Evolutionary conservation across 73 alveolate genomes (phyloP).

Genomic region (Uronychia binucleata): DNA sequence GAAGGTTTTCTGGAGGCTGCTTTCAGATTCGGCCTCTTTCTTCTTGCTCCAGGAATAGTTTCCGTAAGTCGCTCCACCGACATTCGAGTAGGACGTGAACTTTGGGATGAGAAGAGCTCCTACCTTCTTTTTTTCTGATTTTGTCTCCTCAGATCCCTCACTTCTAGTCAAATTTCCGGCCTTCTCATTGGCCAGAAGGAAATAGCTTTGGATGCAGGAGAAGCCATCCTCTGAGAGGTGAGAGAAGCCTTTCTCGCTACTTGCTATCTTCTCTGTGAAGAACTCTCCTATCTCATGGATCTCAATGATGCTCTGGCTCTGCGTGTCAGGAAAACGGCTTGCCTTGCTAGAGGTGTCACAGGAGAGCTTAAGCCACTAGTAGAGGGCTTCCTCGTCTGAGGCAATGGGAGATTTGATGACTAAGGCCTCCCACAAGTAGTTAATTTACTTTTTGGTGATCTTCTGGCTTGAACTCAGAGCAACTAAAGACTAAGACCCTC

Average conservation of each 20-base stretch:
- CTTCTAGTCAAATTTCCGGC: constrained; percentile 16
- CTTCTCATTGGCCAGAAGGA: constrained; percentile 67
- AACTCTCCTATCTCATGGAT: constrained; percentile 50
- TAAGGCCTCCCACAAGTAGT: constrained; percentile 43
- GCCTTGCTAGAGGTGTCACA: constrained; percentile 24
- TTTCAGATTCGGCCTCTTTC: constrained; percentile 21
- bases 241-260: constrained; percentile 38
- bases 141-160: constrained; percentile 6
- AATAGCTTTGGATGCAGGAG: constrained; percentile 72
- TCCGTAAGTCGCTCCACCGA: constrained; percentile 26
- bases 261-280: constrained; percentile 67
- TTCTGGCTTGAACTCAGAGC: constrained; percentile 20
- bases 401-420: constrained; percentile 21
- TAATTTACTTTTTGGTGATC: constrained; percentile 22
- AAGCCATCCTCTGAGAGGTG: constrained; percentile 75
- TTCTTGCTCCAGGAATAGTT: constrained; percentile 37
- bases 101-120: not conserved
- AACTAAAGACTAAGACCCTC: no score
- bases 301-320: constrained; percentile 31
- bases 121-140: not conserved
- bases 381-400: constrained; percentile 54
- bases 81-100: constrained; percentile 30
- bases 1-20: constrained; percentile 41
- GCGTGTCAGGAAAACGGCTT: not conserved
- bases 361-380: constrained; percentile 50